phyloP scores from a whole-genome alignment of 345 rosid genomes.

The Dipteronia sinensis region DNA sequence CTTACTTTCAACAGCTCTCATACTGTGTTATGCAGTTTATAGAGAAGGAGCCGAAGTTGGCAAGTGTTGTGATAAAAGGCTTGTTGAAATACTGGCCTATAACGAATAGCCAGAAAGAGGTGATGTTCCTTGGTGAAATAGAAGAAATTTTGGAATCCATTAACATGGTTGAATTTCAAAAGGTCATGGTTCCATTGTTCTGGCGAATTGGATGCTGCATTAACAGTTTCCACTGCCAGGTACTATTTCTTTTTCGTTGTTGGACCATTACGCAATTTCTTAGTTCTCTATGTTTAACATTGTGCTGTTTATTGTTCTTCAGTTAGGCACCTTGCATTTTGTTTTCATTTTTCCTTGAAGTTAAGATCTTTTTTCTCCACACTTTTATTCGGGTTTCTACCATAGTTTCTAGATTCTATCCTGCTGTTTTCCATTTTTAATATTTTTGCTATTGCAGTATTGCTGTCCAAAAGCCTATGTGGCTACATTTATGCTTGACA shows the following conservation, averaged over 20 bases:
- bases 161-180: slow-evolving; percentile 74
- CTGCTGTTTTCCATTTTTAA: neutral
- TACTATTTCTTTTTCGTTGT: slow-evolving; percentile 21
- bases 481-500: too few relatives aligned
- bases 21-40: slow-evolving; percentile 77
- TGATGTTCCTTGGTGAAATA: slow-evolving; percentile 79
- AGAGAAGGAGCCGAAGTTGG: slow-evolving; percentile 84
- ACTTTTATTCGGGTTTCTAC: neutral
- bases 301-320: neutral
- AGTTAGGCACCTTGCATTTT: slow-evolving; percentile 7
- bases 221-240: slow-evolving; percentile 88
- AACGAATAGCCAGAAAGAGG: slow-evolving; percentile 88
- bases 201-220: slow-evolving; percentile 77
- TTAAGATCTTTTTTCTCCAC: neutral
- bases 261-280: neutral
- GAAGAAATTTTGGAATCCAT: slow-evolving; percentile 82
- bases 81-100: slow-evolving; percentile 84
- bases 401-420: too few relatives aligned
- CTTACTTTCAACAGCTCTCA: slow-evolving; percentile 77
- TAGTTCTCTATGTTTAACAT: neutral
- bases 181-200: slow-evolving; percentile 78
- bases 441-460: neutral
- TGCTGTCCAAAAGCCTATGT: neutral
- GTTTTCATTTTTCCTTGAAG: neutral
- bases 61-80: slow-evolving; percentile 62